phyloP scores from a whole-genome alignment of 1,284 basidiomycete species.

The Psilocybe mexicana region DNA sequence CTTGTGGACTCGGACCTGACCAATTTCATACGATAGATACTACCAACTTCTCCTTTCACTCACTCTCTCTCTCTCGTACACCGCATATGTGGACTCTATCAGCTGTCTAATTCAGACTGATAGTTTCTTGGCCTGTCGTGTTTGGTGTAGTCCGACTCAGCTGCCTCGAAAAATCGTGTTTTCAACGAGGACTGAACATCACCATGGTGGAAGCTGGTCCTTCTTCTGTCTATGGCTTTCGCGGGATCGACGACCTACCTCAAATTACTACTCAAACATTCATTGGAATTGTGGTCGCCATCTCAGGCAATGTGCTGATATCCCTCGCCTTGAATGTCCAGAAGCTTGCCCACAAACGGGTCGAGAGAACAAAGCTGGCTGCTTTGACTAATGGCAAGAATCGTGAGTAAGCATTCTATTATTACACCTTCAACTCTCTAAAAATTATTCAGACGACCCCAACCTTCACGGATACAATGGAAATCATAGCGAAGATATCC shows the following conservation, averaged over 20 bases:
- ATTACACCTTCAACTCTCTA: conserved; percentile 1
- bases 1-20: neutral
- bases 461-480: conserved; percentile 34
- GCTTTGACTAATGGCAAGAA: conserved; percentile 11
- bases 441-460: conserved; percentile 13
- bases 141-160: neutral
- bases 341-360: conserved; percentile 85
- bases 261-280: conserved; percentile 57
- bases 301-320: conserved; percentile 87
- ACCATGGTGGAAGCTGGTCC: conserved; percentile 6
- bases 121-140: neutral
- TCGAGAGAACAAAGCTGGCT: conserved; percentile 44
- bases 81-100: neutral
- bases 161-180: neutral
- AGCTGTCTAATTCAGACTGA: neutral
- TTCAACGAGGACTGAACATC: neutral
- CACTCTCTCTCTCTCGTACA: neutral
- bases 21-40: conserved; percentile 1
- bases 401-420: conserved; percentile 11
- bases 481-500: conserved; percentile 16
- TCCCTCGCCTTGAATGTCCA: conserved; percentile 89
- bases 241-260: conserved; percentile 46
- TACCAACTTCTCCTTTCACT: neutral
- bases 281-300: conserved; percentile 83
- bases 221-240: neutral